Evolutionary conservation across 2,329 filamentous ascomycete species (phyloP), one percentile per base, ranked within the genome.

Genomic region (Aureobasidium musti): DNA sequence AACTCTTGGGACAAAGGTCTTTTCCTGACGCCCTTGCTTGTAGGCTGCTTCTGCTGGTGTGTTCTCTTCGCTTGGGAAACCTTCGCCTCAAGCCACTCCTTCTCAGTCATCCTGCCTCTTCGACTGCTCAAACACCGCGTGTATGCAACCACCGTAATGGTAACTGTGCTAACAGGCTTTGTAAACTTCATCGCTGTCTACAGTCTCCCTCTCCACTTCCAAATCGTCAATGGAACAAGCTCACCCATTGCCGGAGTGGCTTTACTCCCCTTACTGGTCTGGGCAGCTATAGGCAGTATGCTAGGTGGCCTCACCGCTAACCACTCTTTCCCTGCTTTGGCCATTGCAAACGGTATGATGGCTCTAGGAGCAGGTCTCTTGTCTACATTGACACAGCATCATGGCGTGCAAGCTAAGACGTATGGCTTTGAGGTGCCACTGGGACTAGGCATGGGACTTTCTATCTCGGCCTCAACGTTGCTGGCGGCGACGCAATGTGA

Each of bases 191-290:
- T 8, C 35, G 53, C 53, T 13, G 28, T 56, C 8, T 56, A 56
- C 21, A 41, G 21, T 39, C 53, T 56, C 11, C 53, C 53, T 11
- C 33, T 56, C 1, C 53, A 56, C 53, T 56, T 56, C 21, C 53
- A 56, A 41, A 41, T 56, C 53, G 53, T 56, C 35, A 56, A 41
- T 13, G 53, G 53, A 39, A 41, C 30, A 5, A 26, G 33, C 14
- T 17, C 53, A 10, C 53, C 41, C 3, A 56, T 17, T 1, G 53
- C 53, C 7, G 53, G 53, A 7, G 53, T 56, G 4, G 53, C 53
- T 2, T 17, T 56, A 13, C 35, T 56, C 1, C 53, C 53, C 5
- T 13, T 56, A 35, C 13, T 56, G 21, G 35, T 21, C 1, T 56
- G 35, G 3, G 33, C 53, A 26, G 53, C 53, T 19, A 17, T 56